These are phyloP conservation scores for Mycena capillaripes DNA, from an alignment of 768 basidiomycete genomes.

Conservation along the genomic window DNA sequence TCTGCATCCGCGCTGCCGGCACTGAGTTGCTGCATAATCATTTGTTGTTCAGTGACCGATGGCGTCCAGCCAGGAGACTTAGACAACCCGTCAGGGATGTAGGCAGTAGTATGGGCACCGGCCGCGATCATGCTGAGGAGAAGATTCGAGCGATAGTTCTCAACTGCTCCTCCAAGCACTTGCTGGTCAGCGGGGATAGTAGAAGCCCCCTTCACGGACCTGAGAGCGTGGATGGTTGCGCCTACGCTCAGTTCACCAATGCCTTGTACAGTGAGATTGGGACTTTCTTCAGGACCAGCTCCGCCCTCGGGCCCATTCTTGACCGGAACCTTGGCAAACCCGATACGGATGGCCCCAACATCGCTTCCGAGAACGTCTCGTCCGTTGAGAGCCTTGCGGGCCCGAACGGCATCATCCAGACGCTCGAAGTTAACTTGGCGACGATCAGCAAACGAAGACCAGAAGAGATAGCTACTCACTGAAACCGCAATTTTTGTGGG, in stretches of 20 bases:
- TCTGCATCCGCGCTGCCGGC: conserved; percentile 84
- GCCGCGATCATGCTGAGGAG: conserved; percentile 90
- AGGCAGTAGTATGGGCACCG: conserved; percentile 73
- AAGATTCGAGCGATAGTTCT: conserved; percentile 95
- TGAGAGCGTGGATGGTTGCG: conserved; percentile 88
- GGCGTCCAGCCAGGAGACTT: conserved; percentile 79
- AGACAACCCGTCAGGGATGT: conserved; percentile 66
- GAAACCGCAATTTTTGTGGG: conserved; percentile 97
- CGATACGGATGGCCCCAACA: conserved; percentile 96
- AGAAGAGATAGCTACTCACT: conserved; percentile 60
- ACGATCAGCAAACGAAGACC: conserved; percentile 8
- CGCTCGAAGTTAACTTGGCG: conserved; percentile 95
- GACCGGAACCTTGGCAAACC: conserved; percentile 96
- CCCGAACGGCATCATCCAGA: conserved; percentile 95
- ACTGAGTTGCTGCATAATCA: conserved; percentile 95
- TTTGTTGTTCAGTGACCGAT: conserved; percentile 93
- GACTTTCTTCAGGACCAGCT: conserved; percentile 71
- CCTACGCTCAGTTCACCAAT: conserved; percentile 89
- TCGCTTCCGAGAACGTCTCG: conserved; percentile 96
- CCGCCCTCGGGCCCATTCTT: conserved; percentile 83
- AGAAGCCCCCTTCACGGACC: conserved; percentile 91
- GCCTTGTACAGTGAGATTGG: conserved; percentile 80
- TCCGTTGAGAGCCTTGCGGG: conserved; percentile 95
- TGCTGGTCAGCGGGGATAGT: conserved; percentile 95
- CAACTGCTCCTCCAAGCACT: conserved; percentile 89